Evolutionary conservation across 2,329 filamentous ascomycete genomes (phyloP).

Genomic region (Epichloe hybrida): DNA sequence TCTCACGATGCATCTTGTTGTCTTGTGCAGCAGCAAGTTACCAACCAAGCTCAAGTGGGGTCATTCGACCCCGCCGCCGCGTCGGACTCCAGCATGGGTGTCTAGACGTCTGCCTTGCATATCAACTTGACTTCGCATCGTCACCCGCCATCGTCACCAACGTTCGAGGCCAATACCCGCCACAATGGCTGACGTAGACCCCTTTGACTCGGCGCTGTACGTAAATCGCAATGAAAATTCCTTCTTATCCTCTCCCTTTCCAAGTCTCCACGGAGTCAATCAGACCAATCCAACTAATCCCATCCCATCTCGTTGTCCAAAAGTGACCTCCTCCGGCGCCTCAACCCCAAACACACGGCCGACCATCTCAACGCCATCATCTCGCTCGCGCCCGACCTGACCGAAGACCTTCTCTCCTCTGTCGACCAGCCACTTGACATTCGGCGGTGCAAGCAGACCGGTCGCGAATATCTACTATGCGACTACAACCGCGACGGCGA

Average conservation of each 20-base stretch:
- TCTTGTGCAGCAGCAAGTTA: neutral
- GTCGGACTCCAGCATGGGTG: neutral
- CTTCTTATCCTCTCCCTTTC: neutral
- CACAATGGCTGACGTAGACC: constrained; percentile 44
- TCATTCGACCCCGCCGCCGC: neutral
- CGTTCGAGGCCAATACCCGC: neutral
- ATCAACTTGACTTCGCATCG: neutral
- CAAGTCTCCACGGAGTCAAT: neutral
- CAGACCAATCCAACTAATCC: neutral
- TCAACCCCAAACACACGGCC: constrained; percentile 87
- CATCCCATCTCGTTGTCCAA: neutral
- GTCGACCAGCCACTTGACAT: constrained; percentile 90
- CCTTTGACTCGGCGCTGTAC: constrained; percentile 66
- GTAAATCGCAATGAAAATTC: constrained; percentile 12
- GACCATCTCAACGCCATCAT: constrained; percentile 82
- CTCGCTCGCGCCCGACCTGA: constrained; percentile 74
- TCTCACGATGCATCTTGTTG: too few species aligned
- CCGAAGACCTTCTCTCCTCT: constrained; percentile 93
- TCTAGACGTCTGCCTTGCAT: neutral
- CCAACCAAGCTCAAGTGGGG: neutral
- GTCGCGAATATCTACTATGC: constrained; percentile 92
- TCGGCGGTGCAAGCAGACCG: constrained; percentile 73
- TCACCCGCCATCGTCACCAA: neutral
- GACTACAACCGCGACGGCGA: constrained; percentile 99
- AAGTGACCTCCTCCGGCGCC: constrained; percentile 93